phyloP scores from a whole-genome alignment of 2,329 filamentous ascomycete species.

The Teratosphaeriaceae sp. region DNA sequence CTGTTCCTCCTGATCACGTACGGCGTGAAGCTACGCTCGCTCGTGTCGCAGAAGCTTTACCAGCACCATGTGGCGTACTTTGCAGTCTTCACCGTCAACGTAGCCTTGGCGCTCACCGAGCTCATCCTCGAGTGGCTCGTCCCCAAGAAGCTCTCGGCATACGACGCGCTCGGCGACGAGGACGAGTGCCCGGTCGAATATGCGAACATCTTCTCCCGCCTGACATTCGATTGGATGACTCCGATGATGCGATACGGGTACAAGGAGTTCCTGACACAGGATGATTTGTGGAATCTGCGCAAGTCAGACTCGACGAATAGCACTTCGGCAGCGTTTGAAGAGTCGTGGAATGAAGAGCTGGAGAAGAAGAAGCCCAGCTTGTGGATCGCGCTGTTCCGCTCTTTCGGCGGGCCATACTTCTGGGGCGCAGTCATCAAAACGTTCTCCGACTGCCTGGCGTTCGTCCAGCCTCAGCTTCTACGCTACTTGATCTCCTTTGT shows the following conservation, averaged over 20 bases:
- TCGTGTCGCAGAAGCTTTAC: constrained; percentile 72
- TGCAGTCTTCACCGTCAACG: constrained; percentile 63
- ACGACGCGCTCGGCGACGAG: constrained; percentile 60
- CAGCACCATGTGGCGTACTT: constrained; percentile 65
- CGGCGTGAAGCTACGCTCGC: constrained; percentile 75
- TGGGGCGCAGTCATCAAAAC: constrained; percentile 80
- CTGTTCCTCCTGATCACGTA: constrained; percentile 73
- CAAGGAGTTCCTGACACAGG: constrained; percentile 82
- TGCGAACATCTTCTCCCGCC: constrained; percentile 83
- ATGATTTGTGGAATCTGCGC: constrained; percentile 90
- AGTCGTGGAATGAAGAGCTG: constrained; percentile 71
- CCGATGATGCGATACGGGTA: constrained; percentile 96
- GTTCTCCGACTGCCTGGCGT: constrained; percentile 78
- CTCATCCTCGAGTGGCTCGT: constrained; percentile 81
- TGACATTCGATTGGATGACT: constrained; percentile 99
- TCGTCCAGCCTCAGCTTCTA: constrained; percentile 84
- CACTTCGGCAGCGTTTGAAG: constrained; percentile 63
- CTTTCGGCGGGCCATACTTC: constrained; percentile 79
- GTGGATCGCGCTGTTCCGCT: constrained; percentile 77
- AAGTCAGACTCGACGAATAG: constrained; percentile 69
- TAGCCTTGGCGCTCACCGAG: constrained; percentile 62
- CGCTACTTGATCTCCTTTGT: constrained; percentile 79
- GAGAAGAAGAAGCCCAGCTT: constrained; percentile 67
- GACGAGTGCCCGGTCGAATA: constrained; percentile 79
- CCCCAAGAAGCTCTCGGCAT: constrained; percentile 67